Evolutionary conservation across 345 rosid species (phyloP).

Genomic region (Moricandia arvensis): DNA sequence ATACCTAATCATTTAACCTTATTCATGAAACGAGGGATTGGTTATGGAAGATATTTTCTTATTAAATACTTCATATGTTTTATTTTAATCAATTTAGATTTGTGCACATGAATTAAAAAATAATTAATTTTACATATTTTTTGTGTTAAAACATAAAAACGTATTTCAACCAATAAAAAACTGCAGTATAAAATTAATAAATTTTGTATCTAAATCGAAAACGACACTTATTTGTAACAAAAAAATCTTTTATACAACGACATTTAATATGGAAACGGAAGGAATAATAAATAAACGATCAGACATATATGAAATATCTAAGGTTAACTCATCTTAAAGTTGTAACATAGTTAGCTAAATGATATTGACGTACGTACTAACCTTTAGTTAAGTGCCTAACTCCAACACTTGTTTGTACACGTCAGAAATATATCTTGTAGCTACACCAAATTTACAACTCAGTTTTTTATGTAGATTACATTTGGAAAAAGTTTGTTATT

Average conservation of each 20-base stretch:
- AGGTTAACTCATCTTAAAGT: background rate
- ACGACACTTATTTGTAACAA: too few species aligned
- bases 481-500: background rate
- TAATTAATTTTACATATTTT: too few species aligned
- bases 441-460: background rate
- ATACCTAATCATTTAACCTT: slow-evolving; percentile 12
- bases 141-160: too few species aligned
- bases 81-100: too few species aligned
- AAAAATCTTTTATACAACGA: too few species aligned
- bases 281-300: background rate
- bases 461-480: background rate
- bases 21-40: background rate
- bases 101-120: too few species aligned
- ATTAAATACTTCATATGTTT: too few species aligned
- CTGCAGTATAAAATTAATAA: too few species aligned
- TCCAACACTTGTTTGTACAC: background rate
- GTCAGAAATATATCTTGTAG: background rate
- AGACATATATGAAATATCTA: background rate
- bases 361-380: background rate
- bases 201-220: too few species aligned
- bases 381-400: slow-evolving; percentile 2
- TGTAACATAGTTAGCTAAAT: background rate
- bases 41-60: slow-evolving; percentile 19
- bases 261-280: too few species aligned
- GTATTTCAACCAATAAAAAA: too few species aligned